These are phyloP conservation scores for Takakia lepidozioides DNA, from an alignment of 225 moss, liverwort and hornwort species.

Conservation along the genomic window DNA sequence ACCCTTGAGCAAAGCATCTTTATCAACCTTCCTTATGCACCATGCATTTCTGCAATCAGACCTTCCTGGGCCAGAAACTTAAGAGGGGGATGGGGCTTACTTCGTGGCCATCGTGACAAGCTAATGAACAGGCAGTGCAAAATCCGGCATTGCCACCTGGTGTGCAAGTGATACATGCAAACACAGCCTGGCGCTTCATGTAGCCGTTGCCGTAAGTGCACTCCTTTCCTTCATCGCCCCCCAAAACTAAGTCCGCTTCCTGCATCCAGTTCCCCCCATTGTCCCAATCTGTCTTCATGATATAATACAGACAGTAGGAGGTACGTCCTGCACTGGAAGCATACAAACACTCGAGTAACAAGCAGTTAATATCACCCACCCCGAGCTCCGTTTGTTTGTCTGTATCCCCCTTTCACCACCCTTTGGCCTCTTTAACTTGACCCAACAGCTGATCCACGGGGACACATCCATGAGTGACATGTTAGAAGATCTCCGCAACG, in stretches of 20 bases:
- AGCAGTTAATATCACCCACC: neutral
- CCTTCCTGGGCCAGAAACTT: too few species aligned
- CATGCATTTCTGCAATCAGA: too few species aligned
- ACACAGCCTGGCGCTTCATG: conserved; percentile 85
- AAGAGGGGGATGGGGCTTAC: conserved; percentile 18
- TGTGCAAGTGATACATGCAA: conserved; percentile 80
- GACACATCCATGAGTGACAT: too few species aligned
- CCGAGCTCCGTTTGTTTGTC: neutral
- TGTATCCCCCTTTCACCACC: too few species aligned
- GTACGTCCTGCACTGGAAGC: too few species aligned
- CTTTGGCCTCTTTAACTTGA: too few species aligned
- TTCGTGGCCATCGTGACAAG: conserved; percentile 86
- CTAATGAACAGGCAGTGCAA: conserved; percentile 76
- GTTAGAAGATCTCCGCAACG: too few species aligned
- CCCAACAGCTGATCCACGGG: too few species aligned
- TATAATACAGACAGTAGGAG: neutral
- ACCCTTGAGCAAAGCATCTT: too few species aligned
- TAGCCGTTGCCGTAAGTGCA: conserved; percentile 87
- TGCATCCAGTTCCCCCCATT: conserved; percentile 11
- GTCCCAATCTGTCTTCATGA: neutral
- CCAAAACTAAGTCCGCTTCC: conserved; percentile 82
- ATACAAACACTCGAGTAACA: too few species aligned
- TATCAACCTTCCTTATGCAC: too few species aligned
- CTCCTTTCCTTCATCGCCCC: conserved; percentile 93
- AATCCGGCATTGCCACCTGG: conserved; percentile 67